A percentile compares a stretch with the other conserved stretches of the same genome.
phyloP scores from a whole-genome alignment of 148 eudicot genomes.

The Heliosperma pusillum region DNA sequence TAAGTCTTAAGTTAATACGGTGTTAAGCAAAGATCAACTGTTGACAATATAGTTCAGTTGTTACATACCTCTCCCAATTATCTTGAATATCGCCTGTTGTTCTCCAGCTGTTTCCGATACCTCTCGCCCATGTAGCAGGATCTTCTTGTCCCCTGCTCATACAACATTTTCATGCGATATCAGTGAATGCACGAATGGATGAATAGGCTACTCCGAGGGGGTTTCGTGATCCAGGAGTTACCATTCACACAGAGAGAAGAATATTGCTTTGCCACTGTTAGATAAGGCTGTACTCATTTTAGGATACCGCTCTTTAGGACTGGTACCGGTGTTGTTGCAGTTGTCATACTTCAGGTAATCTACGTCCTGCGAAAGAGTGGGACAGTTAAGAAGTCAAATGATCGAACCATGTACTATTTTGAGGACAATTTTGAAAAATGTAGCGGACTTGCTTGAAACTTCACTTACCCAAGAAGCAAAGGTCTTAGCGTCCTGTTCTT shows the following conservation, averaged over 20 bases:
- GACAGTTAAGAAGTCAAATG: background rate
- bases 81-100: constrained; percentile 77
- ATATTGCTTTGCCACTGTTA: constrained; percentile 61
- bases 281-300: constrained; percentile 63
- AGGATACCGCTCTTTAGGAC: constrained; percentile 66
- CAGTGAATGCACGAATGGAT: background rate
- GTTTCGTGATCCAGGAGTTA: constrained; percentile 17
- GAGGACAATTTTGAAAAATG: no score
- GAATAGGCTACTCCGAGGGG: no score
- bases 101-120: constrained; percentile 84
- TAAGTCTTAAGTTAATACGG: no score
- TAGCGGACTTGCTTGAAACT: background rate
- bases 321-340: constrained; percentile 40
- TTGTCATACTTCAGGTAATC: constrained; percentile 95
- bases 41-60: background rate
- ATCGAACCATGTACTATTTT: background rate
- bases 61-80: constrained; percentile 57
- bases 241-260: constrained; percentile 88
- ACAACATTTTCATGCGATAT: background rate
- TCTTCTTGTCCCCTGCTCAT: constrained; percentile 63
- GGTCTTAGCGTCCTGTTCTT: constrained; percentile 72
- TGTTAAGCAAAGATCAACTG: no score
- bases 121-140: constrained; percentile 74
- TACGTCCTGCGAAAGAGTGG: constrained; percentile 41
- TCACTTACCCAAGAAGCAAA: constrained; percentile 67